Conservation (phyloP, 2,329 filamentous ascomycete genomes). For the Bipolaris oryzae region DNA sequence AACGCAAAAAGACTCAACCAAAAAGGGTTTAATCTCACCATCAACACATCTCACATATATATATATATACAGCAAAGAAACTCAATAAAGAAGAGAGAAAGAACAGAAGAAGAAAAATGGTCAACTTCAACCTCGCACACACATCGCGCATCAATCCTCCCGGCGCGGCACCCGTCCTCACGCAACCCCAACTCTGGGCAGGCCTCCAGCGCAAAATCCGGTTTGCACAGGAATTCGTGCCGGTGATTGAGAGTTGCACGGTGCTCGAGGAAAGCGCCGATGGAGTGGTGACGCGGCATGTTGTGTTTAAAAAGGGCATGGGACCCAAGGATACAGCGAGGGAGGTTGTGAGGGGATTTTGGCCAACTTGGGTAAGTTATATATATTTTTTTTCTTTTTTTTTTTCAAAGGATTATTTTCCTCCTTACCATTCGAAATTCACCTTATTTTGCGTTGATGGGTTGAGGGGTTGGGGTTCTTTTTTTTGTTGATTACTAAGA, state of each 20-base stretch:
- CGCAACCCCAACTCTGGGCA: conserved; percentile 49
- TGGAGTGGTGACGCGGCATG: conserved; percentile 42
- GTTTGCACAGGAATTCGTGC: conserved; percentile 54
- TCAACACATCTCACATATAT: too few species aligned
- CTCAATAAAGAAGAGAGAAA: not conserved
- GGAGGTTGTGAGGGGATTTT: conserved; percentile 50
- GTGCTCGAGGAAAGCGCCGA: conserved; percentile 50
- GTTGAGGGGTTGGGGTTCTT: too few species aligned
- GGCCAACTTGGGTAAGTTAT: conserved; percentile 48
- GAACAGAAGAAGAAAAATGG: conserved; percentile 37
- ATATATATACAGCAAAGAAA: not conserved
- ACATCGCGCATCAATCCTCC: conserved; percentile 55
- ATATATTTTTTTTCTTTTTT: too few species aligned
- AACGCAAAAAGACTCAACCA: not conserved
- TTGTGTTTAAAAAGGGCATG: conserved; percentile 48
- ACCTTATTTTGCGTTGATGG: too few species aligned
- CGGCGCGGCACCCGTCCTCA: conserved; percentile 47
- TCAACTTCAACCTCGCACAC: conserved; percentile 50
- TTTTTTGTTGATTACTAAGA: too few species aligned
- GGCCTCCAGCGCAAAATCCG: conserved; percentile 56
- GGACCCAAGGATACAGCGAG: conserved; percentile 38
- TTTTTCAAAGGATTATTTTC: too few species aligned
- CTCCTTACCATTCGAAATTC: too few species aligned
- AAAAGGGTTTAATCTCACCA: too few species aligned
- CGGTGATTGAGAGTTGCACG: conserved; percentile 50